phyloP scores from a whole-genome alignment of 2,329 filamentous ascomycete genomes.

The Aspergillus sp. region DNA sequence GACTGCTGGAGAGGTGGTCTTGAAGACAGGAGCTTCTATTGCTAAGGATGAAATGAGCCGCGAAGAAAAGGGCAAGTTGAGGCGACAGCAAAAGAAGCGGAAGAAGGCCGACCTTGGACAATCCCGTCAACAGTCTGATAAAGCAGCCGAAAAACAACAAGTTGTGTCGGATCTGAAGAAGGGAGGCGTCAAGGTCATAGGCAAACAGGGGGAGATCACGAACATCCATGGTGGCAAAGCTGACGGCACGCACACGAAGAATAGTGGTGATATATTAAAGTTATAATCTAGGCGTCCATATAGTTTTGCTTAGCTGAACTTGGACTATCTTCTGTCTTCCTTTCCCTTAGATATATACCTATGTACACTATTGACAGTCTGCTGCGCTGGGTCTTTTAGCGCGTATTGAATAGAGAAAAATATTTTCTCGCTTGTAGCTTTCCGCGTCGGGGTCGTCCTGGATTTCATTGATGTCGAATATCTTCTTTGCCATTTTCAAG shows the following conservation, averaged over 20 bases:
- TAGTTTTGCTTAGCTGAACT: neutral
- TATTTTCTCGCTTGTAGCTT: slow-evolving; percentile 30
- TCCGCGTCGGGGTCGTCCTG: slow-evolving; percentile 44
- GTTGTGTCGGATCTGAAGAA: slow-evolving; percentile 64
- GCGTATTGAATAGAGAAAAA: slow-evolving; percentile 33
- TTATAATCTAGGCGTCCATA: slow-evolving; percentile 17
- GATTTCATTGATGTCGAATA: slow-evolving; percentile 56
- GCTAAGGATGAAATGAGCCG: slow-evolving; percentile 78
- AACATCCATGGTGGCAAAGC: slow-evolving; percentile 77
- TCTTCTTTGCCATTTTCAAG: slow-evolving; percentile 60
- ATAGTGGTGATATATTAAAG: slow-evolving; percentile 27
- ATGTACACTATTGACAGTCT: neutral
- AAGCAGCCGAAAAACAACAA: slow-evolving; percentile 40
- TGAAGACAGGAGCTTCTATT: slow-evolving; percentile 68
- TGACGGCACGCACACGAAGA: slow-evolving; percentile 29
- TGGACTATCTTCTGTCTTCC: neutral
- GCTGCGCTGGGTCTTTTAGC: slow-evolving; percentile 11
- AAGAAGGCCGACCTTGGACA: slow-evolving; percentile 52
- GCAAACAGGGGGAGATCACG: slow-evolving; percentile 75
- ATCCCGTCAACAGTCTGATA: slow-evolving; percentile 39
- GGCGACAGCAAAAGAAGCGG: slow-evolving; percentile 78
- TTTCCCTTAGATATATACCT: neutral
- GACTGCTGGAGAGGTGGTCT: slow-evolving; percentile 62
- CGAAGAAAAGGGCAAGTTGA: slow-evolving; percentile 70
- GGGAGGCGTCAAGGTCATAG: slow-evolving; percentile 86